Percentiles rank a stretch among this genome's conserved stretches.
Conservation (phyloP, 2,329 filamentous ascomycete species). For the Leptographium lundbergii region DNA sequence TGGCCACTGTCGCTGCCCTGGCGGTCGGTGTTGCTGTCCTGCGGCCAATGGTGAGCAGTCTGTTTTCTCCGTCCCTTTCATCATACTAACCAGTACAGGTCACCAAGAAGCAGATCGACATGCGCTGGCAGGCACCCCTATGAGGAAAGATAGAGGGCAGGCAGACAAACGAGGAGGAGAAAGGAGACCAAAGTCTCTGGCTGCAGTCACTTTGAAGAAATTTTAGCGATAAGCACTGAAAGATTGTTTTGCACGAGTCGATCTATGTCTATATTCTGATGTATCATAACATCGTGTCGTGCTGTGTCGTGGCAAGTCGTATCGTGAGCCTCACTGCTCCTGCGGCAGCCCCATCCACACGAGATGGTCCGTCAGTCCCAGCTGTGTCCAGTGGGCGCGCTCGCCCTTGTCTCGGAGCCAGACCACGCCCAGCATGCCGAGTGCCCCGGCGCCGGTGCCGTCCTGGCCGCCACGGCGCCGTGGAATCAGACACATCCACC, state of each 20-base stretch:
- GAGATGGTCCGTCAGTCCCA: slow-evolving; percentile 14
- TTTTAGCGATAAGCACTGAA: background rate
- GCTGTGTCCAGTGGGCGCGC: slow-evolving; percentile 14
- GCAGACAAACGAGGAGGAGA: background rate
- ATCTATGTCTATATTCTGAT: background rate
- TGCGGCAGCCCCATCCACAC: slow-evolving; percentile 13
- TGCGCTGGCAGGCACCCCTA: slow-evolving; percentile 38
- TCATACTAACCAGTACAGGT: slow-evolving; percentile 29
- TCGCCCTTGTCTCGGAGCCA: slow-evolving; percentile 16
- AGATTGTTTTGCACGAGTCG: background rate
- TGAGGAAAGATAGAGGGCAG: slow-evolving; percentile 7
- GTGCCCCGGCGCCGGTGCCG: slow-evolving; percentile 18
- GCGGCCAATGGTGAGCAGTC: slow-evolving; percentile 79
- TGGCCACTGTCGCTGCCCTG: slow-evolving; percentile 73
- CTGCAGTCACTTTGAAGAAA: background rate
- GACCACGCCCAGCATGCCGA: slow-evolving; percentile 23
- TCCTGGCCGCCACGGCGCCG: slow-evolving; percentile 16
- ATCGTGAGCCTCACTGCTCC: background rate
- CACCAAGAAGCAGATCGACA: slow-evolving; percentile 56
- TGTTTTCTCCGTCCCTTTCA: too few relatives aligned
- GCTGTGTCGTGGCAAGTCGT: background rate
- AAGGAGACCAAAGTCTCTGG: background rate
- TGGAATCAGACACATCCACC: slow-evolving; percentile 22
- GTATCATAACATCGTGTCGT: background rate
- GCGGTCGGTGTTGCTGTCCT: slow-evolving; percentile 63